Base-by-base conservation (phyloP, 2,329 filamentous ascomycete species). In the Fusarium sp. region DNA sequence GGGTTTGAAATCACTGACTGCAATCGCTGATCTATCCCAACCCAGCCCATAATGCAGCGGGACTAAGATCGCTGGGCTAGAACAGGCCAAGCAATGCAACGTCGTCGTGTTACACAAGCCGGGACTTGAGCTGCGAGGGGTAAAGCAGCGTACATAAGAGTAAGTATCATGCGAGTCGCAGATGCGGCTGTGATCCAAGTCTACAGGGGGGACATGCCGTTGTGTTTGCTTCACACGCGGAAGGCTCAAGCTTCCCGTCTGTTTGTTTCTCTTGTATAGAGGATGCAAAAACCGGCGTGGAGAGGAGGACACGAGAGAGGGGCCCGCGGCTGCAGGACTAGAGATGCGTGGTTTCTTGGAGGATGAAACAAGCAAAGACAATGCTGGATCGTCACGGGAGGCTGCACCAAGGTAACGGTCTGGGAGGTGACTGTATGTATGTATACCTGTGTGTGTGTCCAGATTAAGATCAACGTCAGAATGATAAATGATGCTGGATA, bases 91-190 rank as follows among this genome's bases (percentile, higher is more conserved):
- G 28, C 39, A 26, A 50, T 47, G 51, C 56, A 40, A 60, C 61
- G 53, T 49, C 25, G 35, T 41, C 24, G 7, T 32, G 61, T 54
- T 58, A 58, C 61, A 65, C 57, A 62, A 28, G 47, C 36, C 56
- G 61, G 61, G 54, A 64, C 60, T 61, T 64, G 60, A 39, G 42
- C 51, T 65, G 61, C 57, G 61, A 65, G 61, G 61, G 55, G 47
- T 32, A 61, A 62, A 64, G 58, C 34, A 43, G 55, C 55, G 38
- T 29, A 51, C 25, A 50, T 32, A 35, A 35, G 2, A 19, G 19
- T 19, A 19, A 19, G 19, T 38, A 35, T 35, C 19, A 19, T 54
- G 28, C 15, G 29, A 26, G 39, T 38, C 42, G 29, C 35, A 39
- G 49, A 40, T 47, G 45, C 45, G 59, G 61, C 41, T 64, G 60